Evolutionary conservation across 2,329 filamentous ascomycete species (phyloP).

Genomic region (Pseudogymnoascus sp.): DNA sequence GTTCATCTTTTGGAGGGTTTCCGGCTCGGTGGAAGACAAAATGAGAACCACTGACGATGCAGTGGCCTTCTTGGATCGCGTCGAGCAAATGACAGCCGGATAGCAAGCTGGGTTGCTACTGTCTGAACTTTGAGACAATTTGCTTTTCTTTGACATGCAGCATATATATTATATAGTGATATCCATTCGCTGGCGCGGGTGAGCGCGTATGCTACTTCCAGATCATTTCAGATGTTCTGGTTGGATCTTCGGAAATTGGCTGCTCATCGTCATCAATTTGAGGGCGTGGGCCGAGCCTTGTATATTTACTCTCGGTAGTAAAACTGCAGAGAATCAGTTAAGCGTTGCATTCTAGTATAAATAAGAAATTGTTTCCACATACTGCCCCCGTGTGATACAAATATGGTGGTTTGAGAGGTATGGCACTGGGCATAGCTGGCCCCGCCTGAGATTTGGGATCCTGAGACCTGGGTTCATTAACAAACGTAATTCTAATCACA

Average conservation of each 20-base stretch:
- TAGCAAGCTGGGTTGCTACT: not conserved
- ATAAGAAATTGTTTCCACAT: not conserved
- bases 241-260: not conserved
- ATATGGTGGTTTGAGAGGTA: not conserved
- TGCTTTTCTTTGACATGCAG: slow-evolving; percentile 1
- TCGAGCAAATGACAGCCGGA: not conserved
- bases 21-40: not conserved
- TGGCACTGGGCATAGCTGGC: not conserved
- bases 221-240: slow-evolving; percentile 1
- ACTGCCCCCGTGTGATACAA: not conserved
- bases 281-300: not conserved
- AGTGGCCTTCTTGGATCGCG: not conserved
- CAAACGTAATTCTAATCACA: not conserved
- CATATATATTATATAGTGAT: not conserved
- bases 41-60: not conserved
- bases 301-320: not conserved
- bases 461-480: not conserved
- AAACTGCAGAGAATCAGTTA: not conserved
- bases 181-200: not conserved
- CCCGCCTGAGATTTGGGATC: not conserved
- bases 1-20: slow-evolving; percentile 30
- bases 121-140: not conserved
- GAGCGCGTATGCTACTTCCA: not conserved
- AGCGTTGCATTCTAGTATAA: not conserved
- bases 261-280: not conserved